Conservation (phyloP, 2,329 filamentous ascomycete species). For the Domatiomyces catenatus region DNA sequence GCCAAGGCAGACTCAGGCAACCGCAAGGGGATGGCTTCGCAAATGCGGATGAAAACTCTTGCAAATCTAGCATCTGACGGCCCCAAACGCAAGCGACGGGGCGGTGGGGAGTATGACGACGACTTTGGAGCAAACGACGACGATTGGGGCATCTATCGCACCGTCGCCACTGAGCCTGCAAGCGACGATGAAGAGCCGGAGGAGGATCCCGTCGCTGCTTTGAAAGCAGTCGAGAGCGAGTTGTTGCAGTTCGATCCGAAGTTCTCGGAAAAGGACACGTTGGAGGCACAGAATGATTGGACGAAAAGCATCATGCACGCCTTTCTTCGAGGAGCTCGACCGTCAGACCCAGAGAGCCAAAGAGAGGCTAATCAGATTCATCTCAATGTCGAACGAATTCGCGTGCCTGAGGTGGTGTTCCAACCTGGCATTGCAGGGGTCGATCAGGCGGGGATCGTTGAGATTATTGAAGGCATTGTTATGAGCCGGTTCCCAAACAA, state of each 20-base stretch:
- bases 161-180: conserved; percentile 67
- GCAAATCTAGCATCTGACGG: conserved; percentile 88
- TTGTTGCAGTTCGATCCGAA: conserved; percentile 71
- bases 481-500: conserved; percentile 55
- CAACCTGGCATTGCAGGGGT: conserved; percentile 81
- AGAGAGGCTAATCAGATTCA: conserved; percentile 76
- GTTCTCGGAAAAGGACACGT: conserved; percentile 83
- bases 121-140: conserved; percentile 94
- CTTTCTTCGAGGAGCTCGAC: conserved; percentile 73
- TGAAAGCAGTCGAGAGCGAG: conserved; percentile 68
- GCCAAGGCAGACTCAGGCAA: conserved; percentile 91
- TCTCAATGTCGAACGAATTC: conserved; percentile 90
- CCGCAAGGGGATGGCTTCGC: conserved; percentile 85
- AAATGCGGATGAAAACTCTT: conserved; percentile 96
- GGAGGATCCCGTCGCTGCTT: conserved; percentile 61
- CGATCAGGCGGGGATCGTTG: conserved; percentile 83
- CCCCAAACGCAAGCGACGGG: conserved; percentile 66
- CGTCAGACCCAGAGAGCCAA: conserved; percentile 67
- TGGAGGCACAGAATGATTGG: conserved; percentile 89
- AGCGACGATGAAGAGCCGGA: conserved; percentile 78
- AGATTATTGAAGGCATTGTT: conserved; percentile 81
- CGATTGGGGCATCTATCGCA: conserved; percentile 94
- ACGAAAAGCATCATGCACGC: conserved; percentile 80
- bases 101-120: conserved; percentile 77
- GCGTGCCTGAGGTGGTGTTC: conserved; percentile 84